Conservation (phyloP, 2,329 filamentous ascomycete genomes). For the Phaeoacremonium minimum region DNA sequence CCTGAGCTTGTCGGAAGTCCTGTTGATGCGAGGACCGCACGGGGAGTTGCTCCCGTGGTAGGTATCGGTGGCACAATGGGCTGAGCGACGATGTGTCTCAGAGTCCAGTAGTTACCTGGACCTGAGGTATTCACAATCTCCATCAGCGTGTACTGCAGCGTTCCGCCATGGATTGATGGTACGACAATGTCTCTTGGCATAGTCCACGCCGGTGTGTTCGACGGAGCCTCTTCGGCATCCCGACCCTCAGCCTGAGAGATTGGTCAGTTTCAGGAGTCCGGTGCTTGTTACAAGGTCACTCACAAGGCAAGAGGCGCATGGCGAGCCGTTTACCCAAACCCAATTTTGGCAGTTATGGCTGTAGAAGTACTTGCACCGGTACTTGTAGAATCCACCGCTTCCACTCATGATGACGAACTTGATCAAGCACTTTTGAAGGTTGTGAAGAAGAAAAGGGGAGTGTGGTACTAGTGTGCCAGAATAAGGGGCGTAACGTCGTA, state of each 20-base stretch:
- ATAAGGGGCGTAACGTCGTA: too few species aligned
- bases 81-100: slow-evolving; percentile 23
- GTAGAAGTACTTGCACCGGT: slow-evolving; percentile 46
- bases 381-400: slow-evolving; percentile 41
- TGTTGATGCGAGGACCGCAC: slow-evolving; percentile 2
- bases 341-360: slow-evolving; percentile 43
- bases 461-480: too few species aligned
- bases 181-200: slow-evolving; percentile 37
- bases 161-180: slow-evolving; percentile 38
- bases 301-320: slow-evolving; percentile 41
- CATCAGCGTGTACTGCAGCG: slow-evolving; percentile 43
- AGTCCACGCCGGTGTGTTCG: slow-evolving; percentile 18
- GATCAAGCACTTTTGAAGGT: too few species aligned
- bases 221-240: slow-evolving; percentile 31
- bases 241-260: slow-evolving; percentile 40
- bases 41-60: slow-evolving; percentile 2
- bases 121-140: slow-evolving; percentile 34
- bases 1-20: background rate
- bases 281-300: slow-evolving; percentile 16
- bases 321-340: slow-evolving; percentile 42
- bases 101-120: slow-evolving; percentile 30
- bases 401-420: slow-evolving; percentile 27
- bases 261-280: background rate
- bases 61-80: slow-evolving; percentile 1
- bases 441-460: too few species aligned